Evolutionary conservation across 345 rosid species (phyloP), one percentile per base, ranked within the genome.

Genomic region (Physaria fendleri): DNA sequence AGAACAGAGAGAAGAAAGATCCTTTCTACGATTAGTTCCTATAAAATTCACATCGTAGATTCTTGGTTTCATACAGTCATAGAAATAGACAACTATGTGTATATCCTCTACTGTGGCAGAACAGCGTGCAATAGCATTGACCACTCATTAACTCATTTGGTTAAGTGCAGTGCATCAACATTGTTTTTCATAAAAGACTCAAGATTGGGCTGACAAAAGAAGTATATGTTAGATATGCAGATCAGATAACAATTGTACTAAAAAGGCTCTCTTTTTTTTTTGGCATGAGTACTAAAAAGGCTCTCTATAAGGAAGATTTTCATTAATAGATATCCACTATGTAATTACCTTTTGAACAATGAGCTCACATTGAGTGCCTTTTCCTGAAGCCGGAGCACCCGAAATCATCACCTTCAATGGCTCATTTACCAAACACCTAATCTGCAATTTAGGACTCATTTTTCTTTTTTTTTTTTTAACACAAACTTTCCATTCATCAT

Each of bases 301-400:
- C 18, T 38, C 42, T 38, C 42, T 6, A 6, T 14, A 17, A 17
- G 5, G 9, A 8, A 14, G 20, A 15, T 18, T 39, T 39, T 39
- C 11, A 39, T 14, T 14, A 9, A 38, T 6, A 14, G n/a, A 16
- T 39, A 39, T 39, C 43, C 21, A n/a, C n/a, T n/a, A n/a, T n/a
- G n/a, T n/a, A n/a, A 37, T 64, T 74, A 88, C 98, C 90, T 84
- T 85, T 8, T 80, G 76, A 61, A 77, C 93, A 29, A 86, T 82
- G 51, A 88, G 71, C 57, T 88, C 93, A 60, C 96, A 84, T 64
- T 88, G 98, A 57, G 98, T 83, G 45, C 98, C 93, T 77, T 88
- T 92, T 35, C 98, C 96, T 1, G 90, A 92, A 6, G 95, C 95
- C 0, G 96, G 91, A 22, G 96, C 96, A 27, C 98, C 96, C 0